phyloP scores from a whole-genome alignment of 139 green algal species.

The Tetradesmus lagerheimii region DNA sequence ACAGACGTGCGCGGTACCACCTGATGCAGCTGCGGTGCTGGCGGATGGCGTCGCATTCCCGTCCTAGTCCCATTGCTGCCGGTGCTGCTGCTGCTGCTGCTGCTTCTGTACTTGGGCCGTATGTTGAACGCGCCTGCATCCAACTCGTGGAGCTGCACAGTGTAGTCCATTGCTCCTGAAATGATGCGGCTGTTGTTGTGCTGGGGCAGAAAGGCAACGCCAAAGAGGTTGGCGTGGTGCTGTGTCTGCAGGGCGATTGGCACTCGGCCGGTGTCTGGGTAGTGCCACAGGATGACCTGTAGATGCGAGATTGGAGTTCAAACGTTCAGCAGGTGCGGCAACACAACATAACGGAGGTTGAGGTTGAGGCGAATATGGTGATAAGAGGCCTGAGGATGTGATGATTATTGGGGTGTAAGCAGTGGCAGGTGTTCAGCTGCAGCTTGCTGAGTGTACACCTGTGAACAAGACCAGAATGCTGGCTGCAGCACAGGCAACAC shows the following conservation, averaged over 20 bases:
- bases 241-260: conserved; percentile 75
- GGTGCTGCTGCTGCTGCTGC: conserved; percentile 3
- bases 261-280: conserved; percentile 60
- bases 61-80: not conserved
- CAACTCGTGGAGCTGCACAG: conserved; percentile 81
- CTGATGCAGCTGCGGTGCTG: conserved; percentile 14
- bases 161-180: conserved; percentile 80
- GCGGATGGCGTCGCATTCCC: not conserved
- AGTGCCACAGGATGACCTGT: conserved; percentile 79
- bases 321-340: too few species aligned
- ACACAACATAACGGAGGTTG: too few species aligned
- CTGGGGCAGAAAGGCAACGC: conserved; percentile 84
- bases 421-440: too few species aligned
- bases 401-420: too few species aligned
- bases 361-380: too few species aligned
- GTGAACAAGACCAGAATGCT: too few species aligned
- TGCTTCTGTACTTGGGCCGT: conserved; percentile 14
- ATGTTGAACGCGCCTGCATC: conserved; percentile 31
- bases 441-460: too few species aligned
- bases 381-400: too few species aligned
- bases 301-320: not conserved
- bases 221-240: conserved; percentile 91
- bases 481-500: too few species aligned
- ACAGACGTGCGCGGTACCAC: conserved; percentile 57
- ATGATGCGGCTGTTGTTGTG: conserved; percentile 56